These are phyloP conservation scores for Russula foetens DNA, from an alignment of 768 basidiomycete species.

Conservation along the genomic window DNA sequence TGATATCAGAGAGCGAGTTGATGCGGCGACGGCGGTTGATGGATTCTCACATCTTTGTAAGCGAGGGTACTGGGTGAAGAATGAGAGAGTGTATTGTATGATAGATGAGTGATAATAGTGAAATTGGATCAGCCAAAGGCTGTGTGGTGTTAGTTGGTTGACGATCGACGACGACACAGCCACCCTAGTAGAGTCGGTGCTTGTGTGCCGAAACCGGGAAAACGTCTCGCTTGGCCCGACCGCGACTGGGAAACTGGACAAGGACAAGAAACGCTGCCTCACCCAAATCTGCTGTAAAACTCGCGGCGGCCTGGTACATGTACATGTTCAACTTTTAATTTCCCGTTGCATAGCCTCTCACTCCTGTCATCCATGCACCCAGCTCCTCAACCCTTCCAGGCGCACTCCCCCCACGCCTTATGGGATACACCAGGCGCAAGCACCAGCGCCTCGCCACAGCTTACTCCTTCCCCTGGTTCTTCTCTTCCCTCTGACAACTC, in stretches of 20 bases:
- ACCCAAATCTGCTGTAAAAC: constrained; percentile 17
- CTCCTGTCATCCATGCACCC: constrained; percentile 17
- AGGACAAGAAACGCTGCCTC: constrained; percentile 2
- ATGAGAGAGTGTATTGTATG: too few species aligned
- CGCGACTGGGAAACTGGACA: too few species aligned
- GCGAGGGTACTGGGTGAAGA: neutral
- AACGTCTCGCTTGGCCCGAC: neutral
- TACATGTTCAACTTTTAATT: constrained; percentile 6
- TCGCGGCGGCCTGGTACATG: constrained; percentile 15
- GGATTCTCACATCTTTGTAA: constrained; percentile 57
- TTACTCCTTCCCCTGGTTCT: constrained; percentile 12
- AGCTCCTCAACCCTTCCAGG: constrained; percentile 14
- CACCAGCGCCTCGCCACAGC: constrained; percentile 18
- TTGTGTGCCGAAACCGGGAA: neutral
- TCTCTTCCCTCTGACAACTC: constrained; percentile 17
- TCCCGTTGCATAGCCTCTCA: constrained; percentile 14
- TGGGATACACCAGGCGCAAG: constrained; percentile 22
- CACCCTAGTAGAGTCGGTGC: neutral
- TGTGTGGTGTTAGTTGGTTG: neutral
- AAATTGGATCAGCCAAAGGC: neutral
- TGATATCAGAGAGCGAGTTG: constrained; percentile 70
- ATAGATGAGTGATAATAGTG: too few species aligned
- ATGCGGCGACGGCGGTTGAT: constrained; percentile 72
- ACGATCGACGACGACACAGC: constrained; percentile 16
- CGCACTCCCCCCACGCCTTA: constrained; percentile 18